These are phyloP conservation scores for Penicillium sp. DNA, from an alignment of 2,329 filamentous ascomycete genomes.

Conservation along the genomic window DNA sequence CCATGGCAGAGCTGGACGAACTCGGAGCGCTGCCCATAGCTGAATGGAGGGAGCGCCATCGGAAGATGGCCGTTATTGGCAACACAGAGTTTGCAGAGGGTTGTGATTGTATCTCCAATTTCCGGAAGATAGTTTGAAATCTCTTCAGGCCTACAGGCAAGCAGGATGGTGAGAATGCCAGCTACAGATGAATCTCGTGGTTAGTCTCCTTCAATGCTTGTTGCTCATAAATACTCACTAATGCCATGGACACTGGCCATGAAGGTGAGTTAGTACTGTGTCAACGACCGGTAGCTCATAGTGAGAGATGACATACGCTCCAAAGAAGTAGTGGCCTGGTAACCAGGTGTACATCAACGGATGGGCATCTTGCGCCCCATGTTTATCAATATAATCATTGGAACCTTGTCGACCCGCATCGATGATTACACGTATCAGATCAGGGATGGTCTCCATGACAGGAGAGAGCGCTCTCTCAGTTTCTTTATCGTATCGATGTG, in stretches of 20 bases:
- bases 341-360: conserved; percentile 44
- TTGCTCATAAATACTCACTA: conserved; percentile 19
- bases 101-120: conserved; percentile 39
- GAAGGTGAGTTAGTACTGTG: neutral
- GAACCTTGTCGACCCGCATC: conserved; percentile 34
- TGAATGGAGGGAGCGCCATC: conserved; percentile 33
- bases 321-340: conserved; percentile 36
- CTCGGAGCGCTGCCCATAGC: conserved; percentile 24
- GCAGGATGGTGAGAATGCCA: conserved; percentile 39
- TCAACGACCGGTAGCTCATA: neutral
- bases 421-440: conserved; percentile 34
- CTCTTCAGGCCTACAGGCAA: conserved; percentile 35
- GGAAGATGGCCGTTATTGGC: conserved; percentile 39
- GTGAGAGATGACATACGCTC: conserved; percentile 32
- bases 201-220: neutral
- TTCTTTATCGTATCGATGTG: conserved; percentile 22
- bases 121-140: conserved; percentile 30
- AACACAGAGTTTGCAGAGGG: conserved; percentile 37
- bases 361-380: conserved; percentile 32
- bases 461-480: conserved; percentile 21
- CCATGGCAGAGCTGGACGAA: conserved; percentile 46
- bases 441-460: conserved; percentile 30
- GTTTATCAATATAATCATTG: conserved; percentile 27
- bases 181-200: conserved; percentile 20
- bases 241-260: conserved; percentile 29